Base-by-base conservation (phyloP, 208 protist species). In the Trypanosomatidae sp. region DNA sequence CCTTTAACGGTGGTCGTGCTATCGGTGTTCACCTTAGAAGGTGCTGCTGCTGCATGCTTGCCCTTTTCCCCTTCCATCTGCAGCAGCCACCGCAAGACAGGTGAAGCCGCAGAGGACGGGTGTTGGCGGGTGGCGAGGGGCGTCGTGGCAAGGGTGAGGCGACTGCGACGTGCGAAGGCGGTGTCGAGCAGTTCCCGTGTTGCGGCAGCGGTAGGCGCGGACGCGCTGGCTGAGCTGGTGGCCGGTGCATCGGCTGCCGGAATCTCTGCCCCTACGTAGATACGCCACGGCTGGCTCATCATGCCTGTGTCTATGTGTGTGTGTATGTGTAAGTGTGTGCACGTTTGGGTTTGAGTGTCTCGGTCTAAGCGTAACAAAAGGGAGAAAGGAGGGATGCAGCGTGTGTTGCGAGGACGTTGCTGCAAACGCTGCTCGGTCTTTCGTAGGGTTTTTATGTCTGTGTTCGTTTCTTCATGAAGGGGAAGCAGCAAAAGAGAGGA, bases 81-180 rank as follows among this genome's bases (percentile, higher is more conserved):
- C 41, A 65, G 64, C 39, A 89, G 47, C 64, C 75, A 74, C 1
- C 80, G 84, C 47, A 89, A 62, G 50, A 89, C 76, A 17, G 84
- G 84, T 19, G 84, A 89, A 22, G 81, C 65, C 7, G 81, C 81
- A 0, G 81, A 59, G 10, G 80, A 86, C 4, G 84, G 84, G 53
- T 71, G 52, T 28, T 59, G 73, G 17, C 74, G 81, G 4, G 77
- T 36, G 6, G 3, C 44, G 0, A 62, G 47, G 2, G 81, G 55
- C 4, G 73, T 36, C 6, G n/a, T 36, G 10, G 62, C 33, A 28
- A 84, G 55, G 12, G 44, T 56, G 8, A 17, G 2, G 9, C 30
- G 52, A 0, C 68, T 64, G 0, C 74, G 62, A 3, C 67, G 50
- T 33, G 67, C 67, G 50, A 89, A 89, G 13, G 81, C 84, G 22